Conservation (phyloP, 2,329 filamentous ascomycete genomes). For the Calycina marina region DNA sequence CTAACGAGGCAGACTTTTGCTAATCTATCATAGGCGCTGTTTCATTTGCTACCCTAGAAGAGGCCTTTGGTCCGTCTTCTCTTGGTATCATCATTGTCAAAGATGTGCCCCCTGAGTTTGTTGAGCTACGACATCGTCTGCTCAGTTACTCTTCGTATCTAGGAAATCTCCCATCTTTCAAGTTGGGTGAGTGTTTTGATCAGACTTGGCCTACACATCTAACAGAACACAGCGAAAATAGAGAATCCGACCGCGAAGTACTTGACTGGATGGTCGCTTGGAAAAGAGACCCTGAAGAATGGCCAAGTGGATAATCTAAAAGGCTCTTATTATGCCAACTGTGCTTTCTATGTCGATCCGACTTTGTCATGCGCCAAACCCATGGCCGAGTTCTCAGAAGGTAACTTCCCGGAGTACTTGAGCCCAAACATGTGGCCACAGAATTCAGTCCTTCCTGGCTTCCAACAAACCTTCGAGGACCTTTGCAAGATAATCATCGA, state of each 20-base stretch:
- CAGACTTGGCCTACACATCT: conserved; percentile 2
- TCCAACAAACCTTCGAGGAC: conserved; percentile 55
- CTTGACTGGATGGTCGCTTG: conserved; percentile 63
- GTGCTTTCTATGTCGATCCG: conserved; percentile 58
- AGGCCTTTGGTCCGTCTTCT: conserved; percentile 81
- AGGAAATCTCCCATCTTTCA: conserved; percentile 57
- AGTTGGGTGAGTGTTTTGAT: conserved; percentile 45
- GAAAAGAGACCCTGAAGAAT: conserved; percentile 67
- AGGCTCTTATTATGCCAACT: conserved; percentile 75
- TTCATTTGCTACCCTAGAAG: conserved; percentile 51
- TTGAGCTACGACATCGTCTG: conserved; percentile 53
- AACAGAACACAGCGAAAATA: conserved; percentile 31
- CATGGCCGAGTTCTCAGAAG: conserved; percentile 38
- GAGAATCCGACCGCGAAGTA: conserved; percentile 48
- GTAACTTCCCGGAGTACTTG: conserved; percentile 74
- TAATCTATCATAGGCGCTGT: conserved; percentile 38
- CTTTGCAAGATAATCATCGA: conserved; percentile 81
- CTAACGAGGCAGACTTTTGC: conserved; percentile 1
- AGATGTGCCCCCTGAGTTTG: conserved; percentile 61
- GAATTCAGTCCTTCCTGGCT: conserved; percentile 55
- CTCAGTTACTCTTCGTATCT: conserved; percentile 83
- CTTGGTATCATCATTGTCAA: conserved; percentile 90
- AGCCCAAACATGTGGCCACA: conserved; percentile 81
- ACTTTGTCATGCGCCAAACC: conserved; percentile 47
- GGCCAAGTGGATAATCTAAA: conserved; percentile 68